A percentile compares a stretch with the other conserved stretches of the same genome.
Conservation (phyloP, 2,329 filamentous ascomycete genomes). For the Arthrobotrys megalospora region DNA sequence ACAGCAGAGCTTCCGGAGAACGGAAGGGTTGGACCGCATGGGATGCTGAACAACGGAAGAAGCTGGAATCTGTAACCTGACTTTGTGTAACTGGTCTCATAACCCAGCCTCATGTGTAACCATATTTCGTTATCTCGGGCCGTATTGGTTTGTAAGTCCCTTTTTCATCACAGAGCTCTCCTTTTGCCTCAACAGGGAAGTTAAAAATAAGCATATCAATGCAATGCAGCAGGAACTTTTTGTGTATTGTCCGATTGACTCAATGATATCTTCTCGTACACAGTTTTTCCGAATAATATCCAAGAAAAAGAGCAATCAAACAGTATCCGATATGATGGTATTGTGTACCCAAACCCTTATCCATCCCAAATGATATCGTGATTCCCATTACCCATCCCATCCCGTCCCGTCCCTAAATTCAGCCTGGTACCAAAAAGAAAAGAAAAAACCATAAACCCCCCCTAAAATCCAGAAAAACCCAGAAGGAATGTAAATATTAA, state of each 20-base stretch:
- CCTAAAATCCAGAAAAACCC: conserved; percentile 16
- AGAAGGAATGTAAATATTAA: conserved; percentile 28
- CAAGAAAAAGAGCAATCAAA: conserved; percentile 30
- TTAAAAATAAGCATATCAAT: background rate
- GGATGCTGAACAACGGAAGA: conserved; percentile 46
- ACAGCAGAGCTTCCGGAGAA: conserved; percentile 67
- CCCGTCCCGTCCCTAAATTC: conserved; percentile 3
- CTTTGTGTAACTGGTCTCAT: conserved; percentile 6
- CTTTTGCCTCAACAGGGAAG: background rate
- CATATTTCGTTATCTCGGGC: conserved; percentile 13
- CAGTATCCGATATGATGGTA: conserved; percentile 8
- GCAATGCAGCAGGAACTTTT: conserved; percentile 18
- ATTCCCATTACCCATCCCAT: conserved; percentile 10
- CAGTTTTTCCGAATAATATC: conserved; percentile 44
- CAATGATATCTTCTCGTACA: conserved; percentile 27
- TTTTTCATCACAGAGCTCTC: conserved; percentile 6
- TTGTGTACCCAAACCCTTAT: conserved; percentile 17
- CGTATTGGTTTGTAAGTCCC: background rate
- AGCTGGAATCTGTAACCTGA: conserved; percentile 1
- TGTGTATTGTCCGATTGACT: conserved; percentile 31
- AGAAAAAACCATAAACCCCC: conserved; percentile 19
- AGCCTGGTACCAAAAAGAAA: conserved; percentile 18
- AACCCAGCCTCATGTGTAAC: background rate
- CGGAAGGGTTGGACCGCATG: conserved; percentile 44
- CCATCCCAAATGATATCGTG: conserved; percentile 24